phyloP scores from a whole-genome alignment of 2,329 filamentous ascomycete genomes.

The Sclerotinia borealis region DNA sequence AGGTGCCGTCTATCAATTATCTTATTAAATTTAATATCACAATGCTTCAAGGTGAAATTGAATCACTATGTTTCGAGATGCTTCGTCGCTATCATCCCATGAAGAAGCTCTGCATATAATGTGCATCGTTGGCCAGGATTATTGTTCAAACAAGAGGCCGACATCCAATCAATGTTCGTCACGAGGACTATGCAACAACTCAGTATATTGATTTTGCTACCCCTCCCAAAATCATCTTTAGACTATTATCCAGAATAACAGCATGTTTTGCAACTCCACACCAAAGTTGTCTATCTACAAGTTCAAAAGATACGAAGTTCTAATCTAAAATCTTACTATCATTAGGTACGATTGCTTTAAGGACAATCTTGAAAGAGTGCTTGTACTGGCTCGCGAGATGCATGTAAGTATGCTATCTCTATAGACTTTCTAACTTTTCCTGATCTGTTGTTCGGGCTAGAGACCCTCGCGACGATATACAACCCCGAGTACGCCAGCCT shows the following conservation, averaged over 20 bases:
- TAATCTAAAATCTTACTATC: too few relatives aligned
- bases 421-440: neutral
- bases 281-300: neutral
- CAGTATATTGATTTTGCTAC: conserved; percentile 10
- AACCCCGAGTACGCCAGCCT: neutral
- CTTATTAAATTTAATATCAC: neutral
- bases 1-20: neutral
- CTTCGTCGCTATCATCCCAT: neutral
- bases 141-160: neutral
- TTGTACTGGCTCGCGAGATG: neutral
- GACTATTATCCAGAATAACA: neutral
- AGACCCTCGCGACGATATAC: conserved; percentile 2
- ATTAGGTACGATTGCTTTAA: neutral
- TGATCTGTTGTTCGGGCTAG: neutral
- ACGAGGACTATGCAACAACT: conserved; percentile 16
- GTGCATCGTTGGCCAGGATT: conserved; percentile 10
- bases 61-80: neutral
- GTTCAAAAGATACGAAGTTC: neutral
- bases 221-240: conserved; percentile 8
- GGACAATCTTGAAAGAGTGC: neutral
- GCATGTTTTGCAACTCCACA: neutral
- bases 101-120: neutral
- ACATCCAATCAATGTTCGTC: conserved; percentile 21
- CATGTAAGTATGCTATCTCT: neutral
- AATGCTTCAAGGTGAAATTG: neutral